Base-by-base conservation (phyloP, 1,284 basidiomycete genomes). In the Ustilago nuda region DNA sequence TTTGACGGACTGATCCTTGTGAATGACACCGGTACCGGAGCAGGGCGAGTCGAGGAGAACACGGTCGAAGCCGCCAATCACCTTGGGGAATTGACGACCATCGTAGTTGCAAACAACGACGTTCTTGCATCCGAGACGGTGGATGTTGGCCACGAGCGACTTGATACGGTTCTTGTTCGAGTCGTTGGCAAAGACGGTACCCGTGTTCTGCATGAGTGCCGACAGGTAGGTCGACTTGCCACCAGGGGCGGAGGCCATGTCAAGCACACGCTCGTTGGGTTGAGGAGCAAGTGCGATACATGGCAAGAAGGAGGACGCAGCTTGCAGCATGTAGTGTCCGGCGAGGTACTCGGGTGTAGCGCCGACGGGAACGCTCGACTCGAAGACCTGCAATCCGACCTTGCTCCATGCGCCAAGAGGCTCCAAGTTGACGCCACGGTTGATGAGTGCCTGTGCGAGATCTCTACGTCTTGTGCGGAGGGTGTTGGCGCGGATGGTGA, bases 381-480 rank as follows among this genome's bases (percentile, higher is more conserved):
- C 97, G 84, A 99, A 99, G 2, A 99, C 92, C 87, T 99, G 97
- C 36, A 99, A 89, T 8, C 97, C 97, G 72, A 98, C 95, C 85
- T 98, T 98, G 57, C 93, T 94, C 97, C 97, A 99, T 87, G 97
- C 97, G 36, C 97, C 97, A 76, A 99, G 94, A 8, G 97, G 95
- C 86, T 99, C 96, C 2, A 85, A 70, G 56, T 70, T 99, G 90
- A 98, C 97, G 50, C 97, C 95, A 61, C 97, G 91, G 87, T 97
- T 98, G 85, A 99, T 93, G 50, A 99, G 89, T 1, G 92, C 90
- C 87, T 99, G 97, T 0, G 94, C 96, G 61, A 99, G 91, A 86
- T 99, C 97, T 56, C 96, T 90, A 68, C 97, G 89, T 68, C 96
- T 90, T 1, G 95, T 95, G 73, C 94, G 93, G 15, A 99, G 89